Evolutionary conservation across 2,329 filamentous ascomycete genomes (phyloP), one percentile per base, ranked within the genome.

Genomic region (Hypoxylon sp.): DNA sequence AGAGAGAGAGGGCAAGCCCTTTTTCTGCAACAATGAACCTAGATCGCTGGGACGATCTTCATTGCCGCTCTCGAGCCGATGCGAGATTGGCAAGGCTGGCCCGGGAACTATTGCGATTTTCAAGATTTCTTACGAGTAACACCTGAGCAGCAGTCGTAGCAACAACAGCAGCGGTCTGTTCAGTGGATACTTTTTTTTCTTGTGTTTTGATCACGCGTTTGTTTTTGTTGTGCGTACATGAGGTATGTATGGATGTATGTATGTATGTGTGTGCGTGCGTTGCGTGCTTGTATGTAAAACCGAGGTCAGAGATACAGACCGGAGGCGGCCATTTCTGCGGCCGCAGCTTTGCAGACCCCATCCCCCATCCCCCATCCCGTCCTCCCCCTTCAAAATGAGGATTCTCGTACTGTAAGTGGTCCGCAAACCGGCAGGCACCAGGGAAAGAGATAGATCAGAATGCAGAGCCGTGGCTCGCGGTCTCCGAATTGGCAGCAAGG

Each of bases 11-110:
- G 19, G 52, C 63, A 62, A 53, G 46, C 52, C 19, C 19, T 22
- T 22, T 68, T 70, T 63, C 58, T 68, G 53, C 60, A 68, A 53
- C 60, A 59, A 53, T 48, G 17, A 44, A 63, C 62, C 55, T 66
- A 68, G 66, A 70, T 71, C 67, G 58, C 35, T 71, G 60, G 63
- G 61, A 60, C 63, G 69, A 71, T 71, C 67, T 70, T 67, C 61
- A 63, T 67, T 65, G 63, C 63, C 63, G 54, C 52, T 69, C 57
- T 65, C 57, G 60, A 56, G 44, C 56, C 35, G 47, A 63, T 61
- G 63, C 67, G 48, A 70, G 63, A 67, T 64, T 67, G 57, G 58
- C 63, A 71, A 65, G 67, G 66, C 69, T 71, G 54, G 22, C 31
- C 11, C 44, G 37, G 19, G 31, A 50, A 62, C 26, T 55, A 55